phyloP scores from a whole-genome alignment of 176 grass and related monocot species.

The Alopecurus myosuroides region DNA sequence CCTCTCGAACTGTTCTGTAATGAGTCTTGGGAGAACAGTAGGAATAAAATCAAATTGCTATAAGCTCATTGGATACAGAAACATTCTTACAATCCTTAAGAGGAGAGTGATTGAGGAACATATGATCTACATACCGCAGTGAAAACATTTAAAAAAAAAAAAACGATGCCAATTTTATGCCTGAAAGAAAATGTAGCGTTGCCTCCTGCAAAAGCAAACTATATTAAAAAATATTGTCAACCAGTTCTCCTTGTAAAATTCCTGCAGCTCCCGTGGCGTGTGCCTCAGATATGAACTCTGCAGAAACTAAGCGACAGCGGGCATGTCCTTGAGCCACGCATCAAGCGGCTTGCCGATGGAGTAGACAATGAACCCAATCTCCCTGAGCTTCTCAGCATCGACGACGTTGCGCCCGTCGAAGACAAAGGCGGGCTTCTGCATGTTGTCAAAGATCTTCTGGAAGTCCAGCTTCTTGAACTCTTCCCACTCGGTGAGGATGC shows the following conservation, averaged over 20 bases:
- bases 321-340: constrained; percentile 75
- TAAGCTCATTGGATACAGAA: constrained; percentile 1
- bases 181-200: neutral
- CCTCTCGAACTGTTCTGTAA: no score
- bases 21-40: neutral
- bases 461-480: constrained; percentile 80
- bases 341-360: constrained; percentile 81
- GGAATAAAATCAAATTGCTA: neutral
- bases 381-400: constrained; percentile 59
- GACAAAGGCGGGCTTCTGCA: constrained; percentile 75
- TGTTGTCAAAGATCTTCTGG: constrained; percentile 67
- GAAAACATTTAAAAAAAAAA: neutral
- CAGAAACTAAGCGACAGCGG: constrained; percentile 17
- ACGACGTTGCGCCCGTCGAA: constrained; percentile 73
- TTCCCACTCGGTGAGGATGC: constrained; percentile 82
- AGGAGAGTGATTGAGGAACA: neutral
- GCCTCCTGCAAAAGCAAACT: neutral
- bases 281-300: neutral
- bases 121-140: neutral
- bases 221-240: neutral
- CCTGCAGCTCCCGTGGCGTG: neutral
- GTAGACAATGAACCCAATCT: constrained; percentile 82
- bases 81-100: neutral
- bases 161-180: neutral
- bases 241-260: neutral